These are phyloP conservation scores for Pseudocercospora crystallina DNA, from an alignment of 2,329 filamentous ascomycete genomes.

Conservation along the genomic window DNA sequence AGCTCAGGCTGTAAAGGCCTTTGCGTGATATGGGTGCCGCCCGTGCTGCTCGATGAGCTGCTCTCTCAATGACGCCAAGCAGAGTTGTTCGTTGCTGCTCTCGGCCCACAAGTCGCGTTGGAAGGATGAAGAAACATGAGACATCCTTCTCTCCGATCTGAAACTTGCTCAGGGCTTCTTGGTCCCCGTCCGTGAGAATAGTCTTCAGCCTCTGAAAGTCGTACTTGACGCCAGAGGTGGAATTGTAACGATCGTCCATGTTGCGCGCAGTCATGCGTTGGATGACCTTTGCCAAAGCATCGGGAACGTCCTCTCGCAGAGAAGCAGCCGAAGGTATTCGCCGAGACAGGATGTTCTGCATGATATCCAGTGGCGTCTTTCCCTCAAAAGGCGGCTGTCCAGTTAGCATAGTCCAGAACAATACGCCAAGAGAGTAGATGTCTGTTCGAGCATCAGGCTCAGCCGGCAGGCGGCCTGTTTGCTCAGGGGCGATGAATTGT, in stretches of 20 bases:
- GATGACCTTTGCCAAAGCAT: constrained; percentile 77
- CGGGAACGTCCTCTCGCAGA: constrained; percentile 78
- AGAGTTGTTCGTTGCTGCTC: constrained; percentile 69
- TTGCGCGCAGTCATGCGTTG: constrained; percentile 91
- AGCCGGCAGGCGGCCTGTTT: constrained; percentile 87
- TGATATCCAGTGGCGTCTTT: constrained; percentile 78
- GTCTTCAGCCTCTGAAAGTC: constrained; percentile 75
- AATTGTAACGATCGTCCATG: constrained; percentile 85
- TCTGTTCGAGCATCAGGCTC: constrained; percentile 91
- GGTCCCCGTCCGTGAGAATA: constrained; percentile 73
- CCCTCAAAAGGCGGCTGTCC: constrained; percentile 79
- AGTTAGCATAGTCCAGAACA: constrained; percentile 84
- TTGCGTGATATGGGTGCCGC: constrained; percentile 36
- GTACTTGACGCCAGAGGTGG: constrained; percentile 78
- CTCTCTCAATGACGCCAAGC: constrained; percentile 72
- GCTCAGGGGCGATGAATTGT: constrained; percentile 89
- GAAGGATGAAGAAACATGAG: constrained; percentile 88
- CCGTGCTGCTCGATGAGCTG: constrained; percentile 62
- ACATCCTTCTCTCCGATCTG: constrained; percentile 80
- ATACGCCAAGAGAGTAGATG: constrained; percentile 85
- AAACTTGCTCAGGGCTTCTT: constrained; percentile 68
- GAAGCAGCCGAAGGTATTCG: constrained; percentile 74
- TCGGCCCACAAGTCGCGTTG: constrained; percentile 77
- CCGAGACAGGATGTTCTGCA: constrained; percentile 81
- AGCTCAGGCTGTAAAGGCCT: constrained; percentile 51